Conservation (phyloP, 495 filamentous ascomycete genomes). For the Hypoxylon cercidicola region DNA sequence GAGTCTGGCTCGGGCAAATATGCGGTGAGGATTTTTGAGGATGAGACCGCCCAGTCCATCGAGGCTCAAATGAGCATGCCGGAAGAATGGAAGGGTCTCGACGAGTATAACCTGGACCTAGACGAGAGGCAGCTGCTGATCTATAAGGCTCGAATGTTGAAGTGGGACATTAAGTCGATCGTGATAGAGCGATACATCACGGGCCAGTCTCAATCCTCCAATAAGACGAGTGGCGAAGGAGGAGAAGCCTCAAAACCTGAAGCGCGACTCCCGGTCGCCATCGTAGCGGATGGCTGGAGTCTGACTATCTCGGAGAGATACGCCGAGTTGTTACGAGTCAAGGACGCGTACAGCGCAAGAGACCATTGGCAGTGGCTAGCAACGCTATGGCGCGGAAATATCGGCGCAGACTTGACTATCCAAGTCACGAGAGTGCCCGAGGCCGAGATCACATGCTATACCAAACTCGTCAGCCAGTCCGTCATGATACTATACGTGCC, state of each 20-base stretch:
- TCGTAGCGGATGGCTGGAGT: constrained; percentile 76
- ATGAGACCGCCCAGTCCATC: constrained; percentile 44
- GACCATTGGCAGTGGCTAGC: constrained; percentile 99
- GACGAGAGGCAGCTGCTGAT: too few relatives aligned
- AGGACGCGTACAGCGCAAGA: constrained; percentile 78
- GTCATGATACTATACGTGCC: constrained; percentile 53
- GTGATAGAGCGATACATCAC: too few relatives aligned
- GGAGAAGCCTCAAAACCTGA: constrained; percentile 8
- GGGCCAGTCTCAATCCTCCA: neutral
- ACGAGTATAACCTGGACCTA: too few relatives aligned
- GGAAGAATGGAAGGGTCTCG: constrained; percentile 32
- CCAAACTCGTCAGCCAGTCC: constrained; percentile 64
- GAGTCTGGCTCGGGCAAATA: constrained; percentile 67
- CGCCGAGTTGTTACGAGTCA: constrained; percentile 75
- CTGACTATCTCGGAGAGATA: constrained; percentile 80
- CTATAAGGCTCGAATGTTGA: too few relatives aligned
- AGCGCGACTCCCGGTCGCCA: constrained; percentile 67
- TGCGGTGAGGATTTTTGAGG: constrained; percentile 64
- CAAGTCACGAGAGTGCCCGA: constrained; percentile 60
- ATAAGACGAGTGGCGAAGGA: constrained; percentile 1
- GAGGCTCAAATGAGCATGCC: constrained; percentile 48
- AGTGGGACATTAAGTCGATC: too few relatives aligned
- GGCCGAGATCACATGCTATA: constrained; percentile 52
- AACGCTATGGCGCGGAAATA: constrained; percentile 88
- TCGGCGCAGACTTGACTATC: constrained; percentile 88